Base-by-base conservation (phyloP, 192 early-diverging fungal species). In the Mortierella alpina region DNA sequence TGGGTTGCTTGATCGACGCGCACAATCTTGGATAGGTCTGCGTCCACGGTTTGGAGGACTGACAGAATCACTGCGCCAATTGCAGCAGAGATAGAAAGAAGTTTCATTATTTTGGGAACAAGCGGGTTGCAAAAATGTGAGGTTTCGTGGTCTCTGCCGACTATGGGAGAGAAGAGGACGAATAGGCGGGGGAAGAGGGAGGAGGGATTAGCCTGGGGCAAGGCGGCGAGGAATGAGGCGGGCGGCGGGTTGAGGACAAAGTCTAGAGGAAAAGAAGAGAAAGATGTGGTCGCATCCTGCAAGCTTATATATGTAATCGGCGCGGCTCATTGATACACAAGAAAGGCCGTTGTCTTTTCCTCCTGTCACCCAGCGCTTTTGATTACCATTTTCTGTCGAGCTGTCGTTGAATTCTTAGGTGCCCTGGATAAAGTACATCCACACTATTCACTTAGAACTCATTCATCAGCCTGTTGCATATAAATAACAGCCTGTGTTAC, bases 1-100 rank as follows among this genome's bases (percentile, higher is more conserved):
- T 80, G 53, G 1, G 76, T 85, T 0, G 58, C 31, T 41, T 80
- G 85, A 44, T 88, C 74, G 48, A 89, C 85, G 1, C 62, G 68
- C 4, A 67, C 63, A 60, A 89, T 85, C 66, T 83, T 85, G 60
- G 84, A 82, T 20, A 87, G 54, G 12, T 83, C 78, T 0, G 82
- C 77, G 13, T 67, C 59, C 6, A 41, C 70, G 2, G 57, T 8
- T 2, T 56, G 58, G 9, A 67, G 46, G 50, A 17, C 52, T 0
- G 54, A 59, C 44, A 72, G 49, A 10, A 45, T 51, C 41, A 72
- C 63, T 2, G 64, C 64, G 12, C 44, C 60, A 17, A 80, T 39
- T 12, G 77, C 77, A 4, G 66, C 42, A 5, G 69, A 45, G 22
- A 80, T 39, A 5, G 77, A 64, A 4, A 80, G 60, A 7, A 61